Base-by-base conservation (phyloP, 345 rosid species). In the Citrus mangshanensis region DNA sequence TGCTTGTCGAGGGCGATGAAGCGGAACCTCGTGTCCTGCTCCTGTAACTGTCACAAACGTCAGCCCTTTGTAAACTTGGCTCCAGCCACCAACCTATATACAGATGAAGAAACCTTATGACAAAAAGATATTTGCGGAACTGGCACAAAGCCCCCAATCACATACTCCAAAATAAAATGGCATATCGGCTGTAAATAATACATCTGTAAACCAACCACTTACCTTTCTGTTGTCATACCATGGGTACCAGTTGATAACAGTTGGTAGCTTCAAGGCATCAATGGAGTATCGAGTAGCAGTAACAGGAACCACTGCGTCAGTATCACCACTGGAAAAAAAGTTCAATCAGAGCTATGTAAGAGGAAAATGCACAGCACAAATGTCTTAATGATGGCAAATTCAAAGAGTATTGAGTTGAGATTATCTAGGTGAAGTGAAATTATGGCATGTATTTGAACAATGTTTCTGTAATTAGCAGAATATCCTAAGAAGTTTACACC, bases 21-120 rank as follows among this genome's bases (percentile, higher is more conserved):
- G 87, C 0, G 99, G 98, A 75, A 93, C 99, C 80, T 95, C 98
- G 24, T 95, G 98, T 64, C 99, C 99, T 38, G 99, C 98, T 79
- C 99, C 98, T 9, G 81, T 87, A 22, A 95, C 92, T 25, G 98
- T 88, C 4, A 95, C 95, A 24, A 93, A 80, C 14, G 98, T 91
- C 81, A 95, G 89, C 49, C 99, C 98, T 85, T 82, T 71, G 84
- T 93, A 95, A 40, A 84, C 92, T 88, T 95, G 99, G 91, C 98
- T 91, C 98, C 99, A 93, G 21, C 99, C 98, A 19, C 96, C 99
- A 76, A 92, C 98, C 99, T 95, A 66, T 28, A 78, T 58, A 62
- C 49, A 51, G 51, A 58, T n/a, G 30, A 76, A 60, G 9, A 73
- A 51, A 72, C 21, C 40, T 9, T 30, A 3, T 21, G 65, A 73